Evolutionary conservation across 139 green algal species (phyloP).

Genomic region (Penium margaritaceum): DNA sequence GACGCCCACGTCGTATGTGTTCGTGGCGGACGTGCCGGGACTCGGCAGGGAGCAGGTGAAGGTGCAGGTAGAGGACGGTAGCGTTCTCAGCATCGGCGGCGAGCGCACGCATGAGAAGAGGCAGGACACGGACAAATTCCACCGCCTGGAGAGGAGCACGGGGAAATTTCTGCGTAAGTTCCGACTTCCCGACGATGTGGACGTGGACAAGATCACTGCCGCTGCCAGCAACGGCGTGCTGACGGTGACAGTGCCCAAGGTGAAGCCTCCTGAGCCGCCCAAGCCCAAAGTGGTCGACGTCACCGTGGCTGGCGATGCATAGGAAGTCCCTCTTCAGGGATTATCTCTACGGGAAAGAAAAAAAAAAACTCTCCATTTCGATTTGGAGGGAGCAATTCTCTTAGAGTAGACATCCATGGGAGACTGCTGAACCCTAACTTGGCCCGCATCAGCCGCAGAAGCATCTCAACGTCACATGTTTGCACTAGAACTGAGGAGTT

Average conservation of each 20-base stretch:
- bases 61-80: constrained; percentile 34
- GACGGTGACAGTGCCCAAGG: constrained; percentile 21
- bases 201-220: constrained; percentile 4
- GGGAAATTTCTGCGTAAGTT: constrained; percentile 18
- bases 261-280: constrained; percentile 5
- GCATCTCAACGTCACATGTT: no score
- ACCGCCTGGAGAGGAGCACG: constrained; percentile 17
- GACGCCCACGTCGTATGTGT: background rate
- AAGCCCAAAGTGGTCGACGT: constrained; percentile 6
- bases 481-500: no score
- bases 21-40: constrained; percentile 20
- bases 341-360: no score
- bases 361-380: no score
- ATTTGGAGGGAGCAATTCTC: no score
- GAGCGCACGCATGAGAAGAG: constrained; percentile 21
- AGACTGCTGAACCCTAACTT: no score
- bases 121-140: constrained; percentile 14
- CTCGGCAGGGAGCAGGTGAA: constrained; percentile 10
- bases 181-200: constrained; percentile 27
- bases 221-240: constrained; percentile 18
- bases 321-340: no score
- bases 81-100: constrained; percentile 34
- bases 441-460: no score
- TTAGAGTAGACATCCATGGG: no score
- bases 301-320: no score